Evolutionary conservation across 805 yeast species (phyloP), one percentile per base, ranked within the genome.

Genomic region (Spathaspora girioi): DNA sequence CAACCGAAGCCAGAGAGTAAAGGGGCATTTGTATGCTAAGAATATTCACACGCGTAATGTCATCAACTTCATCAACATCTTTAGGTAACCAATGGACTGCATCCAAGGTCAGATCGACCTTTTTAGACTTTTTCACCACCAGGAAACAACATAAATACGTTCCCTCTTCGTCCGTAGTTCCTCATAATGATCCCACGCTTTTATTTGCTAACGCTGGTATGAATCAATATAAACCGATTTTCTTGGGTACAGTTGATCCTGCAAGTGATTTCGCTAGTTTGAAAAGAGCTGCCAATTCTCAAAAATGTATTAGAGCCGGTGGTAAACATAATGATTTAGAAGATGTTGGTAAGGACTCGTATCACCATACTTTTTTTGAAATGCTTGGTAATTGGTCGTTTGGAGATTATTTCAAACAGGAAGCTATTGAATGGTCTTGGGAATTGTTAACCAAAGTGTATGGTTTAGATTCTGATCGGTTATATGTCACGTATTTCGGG

Each of bases 311-410:
- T 63, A 86, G 99, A 76, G 99, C 99, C 31, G 99, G 99, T 71
- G 99, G 99, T 70, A 94, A 94, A 73, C 99, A 94, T 73, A 87
- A 87, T 61, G 99, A 94, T 75, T 82, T 94, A 66, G 99, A 94
- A 68, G 99, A 94, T 71, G 99, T 94, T 46, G 99, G 99, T 57
- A 84, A 87, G 65, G 99, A 94, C 72, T 89, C 96, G 49, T 94
- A 94, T 67, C 99, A 94, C 70, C 99, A 94, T 71, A 94, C 99
- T 15, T 96, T 96, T 67, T 94, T 94, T 62, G 99, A 94, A 76
- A 94, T 94, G 99, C 81, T 94, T 73, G 99, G 99, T 64, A 94
- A 94, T 79, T 94, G 99, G 99, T 94, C 99, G 6, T 94, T 94
- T 71, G 99, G 99, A 63, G 99, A 94, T 73, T 94, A 94, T 69